phyloP scores from a whole-genome alignment of 129 eudicot genomes.

The Chrysanthemum lavandulifolium region DNA sequence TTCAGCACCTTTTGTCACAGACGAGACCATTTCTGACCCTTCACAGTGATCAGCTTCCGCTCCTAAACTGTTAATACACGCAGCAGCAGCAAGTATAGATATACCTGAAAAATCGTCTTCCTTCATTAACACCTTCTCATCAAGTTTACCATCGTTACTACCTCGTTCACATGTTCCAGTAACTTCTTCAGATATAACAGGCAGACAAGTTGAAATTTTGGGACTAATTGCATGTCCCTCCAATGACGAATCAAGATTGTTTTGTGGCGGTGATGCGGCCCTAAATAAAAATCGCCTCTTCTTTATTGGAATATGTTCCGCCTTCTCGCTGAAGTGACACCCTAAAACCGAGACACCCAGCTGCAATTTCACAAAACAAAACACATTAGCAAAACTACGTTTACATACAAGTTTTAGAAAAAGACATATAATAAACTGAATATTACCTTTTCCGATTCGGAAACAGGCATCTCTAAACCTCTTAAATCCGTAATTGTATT shows the following conservation, averaged over 20 bases:
- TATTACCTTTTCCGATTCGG: conserved; percentile 41
- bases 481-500: conserved; percentile 17
- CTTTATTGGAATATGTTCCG: conserved; percentile 37
- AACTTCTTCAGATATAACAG: conserved; percentile 20
- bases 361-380: conserved; percentile 19
- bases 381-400: not conserved
- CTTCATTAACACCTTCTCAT: conserved; percentile 22
- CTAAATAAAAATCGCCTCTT: conserved; percentile 28
- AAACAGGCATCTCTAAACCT: conserved; percentile 27
- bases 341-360: conserved; percentile 28
- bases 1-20: not conserved
- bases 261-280: conserved; percentile 36
- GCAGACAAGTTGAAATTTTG: conserved; percentile 6
- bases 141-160: conserved; percentile 21
- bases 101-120: conserved; percentile 46
- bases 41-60: conserved; percentile 27
- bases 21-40: conserved; percentile 5
- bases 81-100: conserved; percentile 49
- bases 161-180: conserved; percentile 20
- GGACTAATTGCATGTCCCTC: conserved; percentile 16
- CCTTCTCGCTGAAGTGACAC: conserved; percentile 28
- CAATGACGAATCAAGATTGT: not conserved
- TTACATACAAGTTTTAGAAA: not conserved
- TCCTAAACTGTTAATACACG: conserved; percentile 41
- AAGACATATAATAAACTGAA: not conserved